Evolutionary conservation across 352 stramenopile genomes (phyloP), one percentile per base, ranked within the genome.

Genomic region (Phytophthora multivora): DNA sequence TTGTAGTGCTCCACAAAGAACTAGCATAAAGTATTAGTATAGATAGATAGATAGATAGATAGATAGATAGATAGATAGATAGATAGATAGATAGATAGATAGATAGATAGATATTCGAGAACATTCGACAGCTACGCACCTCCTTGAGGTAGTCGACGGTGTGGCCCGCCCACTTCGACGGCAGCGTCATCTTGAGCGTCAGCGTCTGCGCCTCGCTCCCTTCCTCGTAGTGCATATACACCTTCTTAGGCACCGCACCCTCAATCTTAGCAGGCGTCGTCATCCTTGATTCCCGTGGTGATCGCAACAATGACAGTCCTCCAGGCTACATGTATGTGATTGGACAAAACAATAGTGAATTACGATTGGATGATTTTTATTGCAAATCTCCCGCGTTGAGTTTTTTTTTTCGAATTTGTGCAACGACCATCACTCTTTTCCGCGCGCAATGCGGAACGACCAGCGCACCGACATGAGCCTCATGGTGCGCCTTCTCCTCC

Each of bases 1-100:
- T 96, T 96, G 72, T 96, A 96, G 58, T 93, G 80, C 69, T 96
- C 87, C 39, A 95, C 84, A 51, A 96, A 96, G 68, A 96, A 95
- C 85, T 95, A n/a, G 12, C 11, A 23, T 26, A 21, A 33, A 59
- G 25, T 26, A 43, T 43, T 19, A n/a, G 43, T 42, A 48, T 25
- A 15, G 19, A 42, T 36, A 45, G n/a, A n/a, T n/a, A n/a, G n/a
- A n/a, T n/a, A n/a, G n/a, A n/a, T n/a, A n/a, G n/a, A n/a, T n/a
- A n/a, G n/a, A n/a, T n/a, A n/a, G n/a, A n/a, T n/a, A n/a, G n/a
- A n/a, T n/a, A n/a, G n/a, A n/a, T n/a, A n/a, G n/a, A n/a, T n/a
- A n/a, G n/a, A n/a, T n/a, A n/a, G n/a, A n/a, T n/a, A n/a, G n/a
- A n/a, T n/a, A n/a, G n/a, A n/a, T n/a, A n/a, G n/a, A n/a, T n/a